Base-by-base conservation (phyloP, 495 filamentous ascomycete species). In the Penicillium cataractarum region DNA sequence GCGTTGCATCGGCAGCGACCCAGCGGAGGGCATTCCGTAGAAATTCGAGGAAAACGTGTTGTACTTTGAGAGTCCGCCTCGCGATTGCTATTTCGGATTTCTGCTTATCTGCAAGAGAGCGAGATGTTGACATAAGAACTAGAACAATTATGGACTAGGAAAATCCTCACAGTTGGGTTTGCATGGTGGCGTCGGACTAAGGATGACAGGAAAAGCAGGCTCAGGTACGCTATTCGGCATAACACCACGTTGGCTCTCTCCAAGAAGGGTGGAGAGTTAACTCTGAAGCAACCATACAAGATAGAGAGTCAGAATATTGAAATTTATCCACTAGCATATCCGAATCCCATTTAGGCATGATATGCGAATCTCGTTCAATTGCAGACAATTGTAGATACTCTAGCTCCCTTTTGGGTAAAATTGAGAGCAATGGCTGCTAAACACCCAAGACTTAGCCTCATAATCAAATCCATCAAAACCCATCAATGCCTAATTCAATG, bases 21-120 rank as follows among this genome's bases (percentile, higher is more conserved):
- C 24, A 31, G 49, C 49, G 49, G 49, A 51, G 49, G 13, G 22
- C 29, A 27, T 51, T 51, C 49, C 49, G 49, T 51, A 51, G 24
- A 51, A 6, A 52, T 52, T 52, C 9, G 24, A 52, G 49, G 27
- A n/a, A 32, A 51, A 2, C 26, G 29, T 12, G 27, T 2, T 46
- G 8, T 24, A 1, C 21, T 46, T 46, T 24, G 42, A 46, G 9
- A 22, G 12, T 24, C 21, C 42, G 42, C 19, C 42, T 46, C 42
- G 24, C 8, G 12, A 5, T 4, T 32, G 49, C 49, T 52, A 31
- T 52, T 52, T 46, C 12, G 19, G 42, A 22, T 21, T 12, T 2
- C 42, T 46, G 21, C 42, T 46, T 46, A 46, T 12, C 21, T 24
- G 42, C 21, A 46, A 46, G 10, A 46, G 42, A 21, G 21, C 24